Evolutionary conservation across 2,329 filamentous ascomycete species (phyloP).

Genomic region (Hymenoscyphus occultus): DNA sequence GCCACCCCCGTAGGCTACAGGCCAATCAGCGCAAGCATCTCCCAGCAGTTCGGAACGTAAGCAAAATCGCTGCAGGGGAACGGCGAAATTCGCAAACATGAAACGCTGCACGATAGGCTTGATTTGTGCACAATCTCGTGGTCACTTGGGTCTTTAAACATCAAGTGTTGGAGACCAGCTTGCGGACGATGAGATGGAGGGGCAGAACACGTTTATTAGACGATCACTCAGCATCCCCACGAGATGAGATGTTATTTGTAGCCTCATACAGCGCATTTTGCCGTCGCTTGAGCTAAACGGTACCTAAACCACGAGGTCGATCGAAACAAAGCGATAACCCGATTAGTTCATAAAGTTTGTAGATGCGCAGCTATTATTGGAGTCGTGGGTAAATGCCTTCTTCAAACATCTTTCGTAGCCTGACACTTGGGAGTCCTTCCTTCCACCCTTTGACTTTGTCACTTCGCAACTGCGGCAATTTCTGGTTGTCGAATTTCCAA

Average conservation of each 20-base stretch:
- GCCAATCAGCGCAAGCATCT: not conserved
- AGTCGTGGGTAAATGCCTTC: not conserved
- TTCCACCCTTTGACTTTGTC: not conserved
- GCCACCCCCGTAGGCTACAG: not conserved
- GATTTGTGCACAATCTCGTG: not conserved
- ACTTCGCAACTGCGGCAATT: not conserved
- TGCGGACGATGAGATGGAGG: not conserved
- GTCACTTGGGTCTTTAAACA: not conserved
- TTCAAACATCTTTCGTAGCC: not conserved
- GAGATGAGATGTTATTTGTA: not conserved
- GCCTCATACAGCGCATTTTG: not conserved
- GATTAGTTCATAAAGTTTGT: not conserved
- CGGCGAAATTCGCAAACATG: not conserved
- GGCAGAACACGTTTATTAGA: not conserved
- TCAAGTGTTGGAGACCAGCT: not conserved
- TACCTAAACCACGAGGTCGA: not conserved
- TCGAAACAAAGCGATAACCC: not conserved
- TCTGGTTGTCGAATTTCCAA: not conserved
- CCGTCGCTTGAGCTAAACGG: not conserved
- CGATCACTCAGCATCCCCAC: not conserved
- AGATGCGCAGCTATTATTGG: not conserved
- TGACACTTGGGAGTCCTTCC: constrained; percentile 1
- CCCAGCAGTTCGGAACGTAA: not conserved
- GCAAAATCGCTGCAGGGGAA: not conserved
- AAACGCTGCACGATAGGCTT: constrained; percentile 1